These are phyloP conservation scores for Leccinum griseonigrum DNA, from an alignment of 1,284 basidiomycete genomes.

Conservation along the genomic window DNA sequence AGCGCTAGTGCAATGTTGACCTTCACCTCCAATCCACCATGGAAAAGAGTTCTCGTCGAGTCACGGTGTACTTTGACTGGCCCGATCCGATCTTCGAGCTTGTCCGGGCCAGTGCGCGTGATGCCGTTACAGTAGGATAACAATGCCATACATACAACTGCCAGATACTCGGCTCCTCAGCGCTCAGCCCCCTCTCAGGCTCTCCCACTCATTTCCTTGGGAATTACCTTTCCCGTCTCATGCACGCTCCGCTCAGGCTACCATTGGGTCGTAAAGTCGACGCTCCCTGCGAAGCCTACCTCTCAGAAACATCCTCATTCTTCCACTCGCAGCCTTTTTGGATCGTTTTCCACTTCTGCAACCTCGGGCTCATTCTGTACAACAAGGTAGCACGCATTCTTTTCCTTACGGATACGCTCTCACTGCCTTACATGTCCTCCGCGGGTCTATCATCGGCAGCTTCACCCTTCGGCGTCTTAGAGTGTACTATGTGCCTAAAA, in stretches of 20 bases:
- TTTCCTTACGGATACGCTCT: slow-evolving; percentile 94
- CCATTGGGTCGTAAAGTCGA: background rate
- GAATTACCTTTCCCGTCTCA: slow-evolving; percentile 19
- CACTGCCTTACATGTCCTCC: slow-evolving; percentile 84
- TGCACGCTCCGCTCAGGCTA: slow-evolving; percentile 1
- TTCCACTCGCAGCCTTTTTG: slow-evolving; percentile 49
- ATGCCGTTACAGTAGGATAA: slow-evolving; percentile 6
- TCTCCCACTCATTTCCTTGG: slow-evolving; percentile 17
- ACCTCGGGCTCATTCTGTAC: slow-evolving; percentile 86
- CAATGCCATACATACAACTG: background rate
- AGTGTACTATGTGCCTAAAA: slow-evolving; percentile 56
- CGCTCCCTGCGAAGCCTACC: slow-evolving; percentile 4
- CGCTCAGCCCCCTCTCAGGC: background rate
- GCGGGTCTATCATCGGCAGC: slow-evolving; percentile 71
- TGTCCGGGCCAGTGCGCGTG: background rate
- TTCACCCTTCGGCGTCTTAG: slow-evolving; percentile 59
- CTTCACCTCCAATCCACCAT: background rate
- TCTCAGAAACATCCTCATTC: slow-evolving; percentile 15
- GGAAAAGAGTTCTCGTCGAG: slow-evolving; percentile 19
- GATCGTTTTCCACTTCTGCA: slow-evolving; percentile 81
- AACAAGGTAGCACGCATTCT: slow-evolving; percentile 86
- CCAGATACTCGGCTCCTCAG: slow-evolving; percentile 1
- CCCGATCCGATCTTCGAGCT: background rate
- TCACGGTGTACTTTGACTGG: slow-evolving; percentile 20
- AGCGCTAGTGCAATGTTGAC: slow-evolving; percentile 2